Percentiles rank a stretch among this genome's conserved stretches.
These are phyloP conservation scores for Uromyces viciae-fabae DNA, from an alignment of 1,284 basidiomycete species.

Conservation along the genomic window DNA sequence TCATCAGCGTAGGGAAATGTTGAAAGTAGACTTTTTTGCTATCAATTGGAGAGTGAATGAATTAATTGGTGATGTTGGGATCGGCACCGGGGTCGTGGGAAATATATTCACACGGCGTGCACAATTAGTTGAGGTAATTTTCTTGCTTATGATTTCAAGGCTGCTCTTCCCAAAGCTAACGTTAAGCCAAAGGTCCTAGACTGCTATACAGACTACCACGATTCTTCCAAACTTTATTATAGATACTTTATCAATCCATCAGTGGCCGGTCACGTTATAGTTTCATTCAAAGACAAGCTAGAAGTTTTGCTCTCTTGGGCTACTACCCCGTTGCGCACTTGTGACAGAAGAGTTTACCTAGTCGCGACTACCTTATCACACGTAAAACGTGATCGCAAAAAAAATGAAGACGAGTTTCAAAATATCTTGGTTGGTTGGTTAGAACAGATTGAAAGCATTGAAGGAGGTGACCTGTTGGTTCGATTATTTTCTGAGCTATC, in stretches of 20 bases:
- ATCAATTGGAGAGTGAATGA: conserved; percentile 40
- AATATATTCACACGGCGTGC: conserved; percentile 44
- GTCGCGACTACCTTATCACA: conserved; percentile 22
- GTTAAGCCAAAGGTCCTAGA: conserved; percentile 34
- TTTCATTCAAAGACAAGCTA: conserved; percentile 37
- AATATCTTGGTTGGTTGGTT: conserved; percentile 43
- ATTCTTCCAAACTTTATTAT: conserved; percentile 41
- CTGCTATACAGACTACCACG: conserved; percentile 37
- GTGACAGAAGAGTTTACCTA: conserved; percentile 29
- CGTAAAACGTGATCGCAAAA: conserved; percentile 38
- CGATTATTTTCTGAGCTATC: conserved; percentile 45
- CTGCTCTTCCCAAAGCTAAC: background rate
- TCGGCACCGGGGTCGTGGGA: conserved; percentile 25
- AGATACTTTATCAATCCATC: conserved; percentile 37
- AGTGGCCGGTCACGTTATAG: conserved; percentile 9
- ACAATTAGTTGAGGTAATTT: conserved; percentile 40
- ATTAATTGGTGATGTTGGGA: conserved; percentile 39
- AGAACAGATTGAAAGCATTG: conserved; percentile 40
- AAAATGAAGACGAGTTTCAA: conserved; percentile 38
- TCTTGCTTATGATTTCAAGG: background rate
- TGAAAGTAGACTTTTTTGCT: conserved; percentile 40
- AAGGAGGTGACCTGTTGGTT: conserved; percentile 37
- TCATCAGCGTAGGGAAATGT: conserved; percentile 29
- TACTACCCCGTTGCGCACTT: conserved; percentile 12
- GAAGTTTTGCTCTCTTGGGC: conserved; percentile 44